These are phyloP conservation scores for Xanthoparmelia taractica DNA, from an alignment of 495 filamentous ascomycete genomes.

Conservation along the genomic window DNA sequence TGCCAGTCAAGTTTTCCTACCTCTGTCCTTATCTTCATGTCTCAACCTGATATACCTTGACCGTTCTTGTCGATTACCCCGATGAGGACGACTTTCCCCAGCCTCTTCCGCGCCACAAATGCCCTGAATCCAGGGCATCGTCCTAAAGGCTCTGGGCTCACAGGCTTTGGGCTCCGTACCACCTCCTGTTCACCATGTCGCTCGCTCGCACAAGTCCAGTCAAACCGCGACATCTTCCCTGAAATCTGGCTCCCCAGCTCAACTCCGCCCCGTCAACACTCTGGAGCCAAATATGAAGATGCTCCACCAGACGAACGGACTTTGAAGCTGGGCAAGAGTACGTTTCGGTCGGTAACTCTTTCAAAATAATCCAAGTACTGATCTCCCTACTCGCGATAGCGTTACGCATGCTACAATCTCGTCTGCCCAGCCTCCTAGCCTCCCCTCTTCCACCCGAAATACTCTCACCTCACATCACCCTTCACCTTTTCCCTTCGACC, in stretches of 20 bases:
- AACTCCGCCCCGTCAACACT: slow-evolving; percentile 11
- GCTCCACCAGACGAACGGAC: slow-evolving; percentile 64
- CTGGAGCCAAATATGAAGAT: neutral
- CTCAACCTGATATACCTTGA: slow-evolving; percentile 9
- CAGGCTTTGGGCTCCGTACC: neutral
- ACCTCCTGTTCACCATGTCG: slow-evolving; percentile 13
- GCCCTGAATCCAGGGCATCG: neutral
- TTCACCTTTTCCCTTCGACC: slow-evolving; percentile 92
- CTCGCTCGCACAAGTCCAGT: slow-evolving; percentile 24
- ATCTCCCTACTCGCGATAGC: slow-evolving; percentile 43
- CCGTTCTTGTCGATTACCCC: slow-evolving; percentile 7
- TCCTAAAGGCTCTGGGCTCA: neutral
- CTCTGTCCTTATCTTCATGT: slow-evolving; percentile 13
- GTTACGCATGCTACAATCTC: slow-evolving; percentile 74
- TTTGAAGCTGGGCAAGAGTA: slow-evolving; percentile 85
- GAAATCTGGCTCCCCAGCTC: slow-evolving; percentile 29
- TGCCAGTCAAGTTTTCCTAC: neutral
- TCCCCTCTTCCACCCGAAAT: slow-evolving; percentile 75
- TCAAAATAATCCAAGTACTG: neutral
- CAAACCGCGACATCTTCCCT: slow-evolving; percentile 19
- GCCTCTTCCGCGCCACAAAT: slow-evolving; percentile 15
- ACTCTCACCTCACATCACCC: slow-evolving; percentile 80
- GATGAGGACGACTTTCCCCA: slow-evolving; percentile 19
- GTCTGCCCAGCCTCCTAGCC: slow-evolving; percentile 77
- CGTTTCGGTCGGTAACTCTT: slow-evolving; percentile 24